A percentile compares a stretch with the other conserved stretches of the same genome.
Conservation (phyloP, 2,329 filamentous ascomycete species). For the Colletotrichum echinochloae region DNA sequence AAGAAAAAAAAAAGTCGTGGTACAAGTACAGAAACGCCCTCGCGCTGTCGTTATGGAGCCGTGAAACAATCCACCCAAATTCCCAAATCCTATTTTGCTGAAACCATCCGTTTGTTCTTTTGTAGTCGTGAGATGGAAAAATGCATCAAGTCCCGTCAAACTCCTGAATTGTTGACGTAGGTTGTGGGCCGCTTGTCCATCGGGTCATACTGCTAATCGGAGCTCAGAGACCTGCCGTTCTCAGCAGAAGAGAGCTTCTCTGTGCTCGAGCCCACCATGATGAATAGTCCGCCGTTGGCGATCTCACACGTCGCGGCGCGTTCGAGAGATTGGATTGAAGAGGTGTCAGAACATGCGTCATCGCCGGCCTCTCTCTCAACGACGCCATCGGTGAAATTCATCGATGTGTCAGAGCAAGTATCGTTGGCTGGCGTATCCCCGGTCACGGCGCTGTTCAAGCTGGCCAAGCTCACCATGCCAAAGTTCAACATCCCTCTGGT, state of each 20-base stretch:
- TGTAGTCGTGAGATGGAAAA: background rate
- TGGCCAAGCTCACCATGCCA: slow-evolving; percentile 25
- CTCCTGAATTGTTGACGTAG: background rate
- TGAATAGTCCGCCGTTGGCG: slow-evolving; percentile 10
- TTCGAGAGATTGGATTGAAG: background rate
- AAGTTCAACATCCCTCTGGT: slow-evolving; percentile 14
- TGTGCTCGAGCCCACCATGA: slow-evolving; percentile 7
- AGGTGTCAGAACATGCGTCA: background rate
- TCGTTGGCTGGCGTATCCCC: slow-evolving; percentile 4
- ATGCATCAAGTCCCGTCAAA: background rate
- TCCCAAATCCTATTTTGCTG: background rate
- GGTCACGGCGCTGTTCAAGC: background rate
- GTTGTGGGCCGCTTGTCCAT: background rate
- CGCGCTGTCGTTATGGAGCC: slow-evolving; percentile 15
- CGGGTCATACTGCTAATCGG: background rate
- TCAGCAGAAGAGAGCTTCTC: slow-evolving; percentile 18
- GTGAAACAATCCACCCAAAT: background rate
- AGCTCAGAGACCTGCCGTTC: slow-evolving; percentile 24
- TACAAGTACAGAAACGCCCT: slow-evolving; percentile 32
- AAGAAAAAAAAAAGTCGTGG: slow-evolving; percentile 4
- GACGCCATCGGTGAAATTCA: background rate
- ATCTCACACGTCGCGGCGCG: background rate
- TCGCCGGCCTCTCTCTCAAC: background rate
- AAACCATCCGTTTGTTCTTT: slow-evolving; percentile 5
- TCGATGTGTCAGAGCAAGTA: background rate